Evolutionary conservation across 2,329 filamentous ascomycete species (phyloP).

Genomic region (Fusarium pininemorale): DNA sequence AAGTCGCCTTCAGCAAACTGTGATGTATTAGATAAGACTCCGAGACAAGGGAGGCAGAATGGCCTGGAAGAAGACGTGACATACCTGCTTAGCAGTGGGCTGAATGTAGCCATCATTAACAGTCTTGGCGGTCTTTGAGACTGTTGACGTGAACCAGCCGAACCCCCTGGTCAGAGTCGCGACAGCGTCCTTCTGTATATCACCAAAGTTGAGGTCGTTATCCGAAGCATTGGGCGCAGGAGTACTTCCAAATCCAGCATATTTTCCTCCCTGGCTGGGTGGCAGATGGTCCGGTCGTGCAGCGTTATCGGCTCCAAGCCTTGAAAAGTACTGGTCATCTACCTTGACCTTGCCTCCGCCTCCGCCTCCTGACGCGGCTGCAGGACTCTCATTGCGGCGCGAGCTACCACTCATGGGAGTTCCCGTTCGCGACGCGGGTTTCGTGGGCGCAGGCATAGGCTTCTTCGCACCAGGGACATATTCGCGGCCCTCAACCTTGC

Average conservation of each 20-base stretch:
- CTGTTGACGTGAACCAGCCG: slow-evolving; percentile 90
- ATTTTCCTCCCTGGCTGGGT: slow-evolving; percentile 93
- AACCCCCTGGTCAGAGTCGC: slow-evolving; percentile 91
- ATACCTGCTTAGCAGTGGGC: slow-evolving; percentile 87
- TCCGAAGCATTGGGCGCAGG: slow-evolving; percentile 62
- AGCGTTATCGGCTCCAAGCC: slow-evolving; percentile 85
- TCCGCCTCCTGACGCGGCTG: slow-evolving; percentile 43
- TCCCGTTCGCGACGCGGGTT: slow-evolving; percentile 50
- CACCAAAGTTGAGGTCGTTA: slow-evolving; percentile 72
- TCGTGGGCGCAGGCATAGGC: slow-evolving; percentile 45
- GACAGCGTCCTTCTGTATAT: slow-evolving; percentile 90
- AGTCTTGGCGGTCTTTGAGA: slow-evolving; percentile 89
- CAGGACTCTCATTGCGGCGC: slow-evolving; percentile 53
- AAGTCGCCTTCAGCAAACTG: slow-evolving; percentile 84
- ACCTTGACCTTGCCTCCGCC: slow-evolving; percentile 63
- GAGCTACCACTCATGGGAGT: slow-evolving; percentile 54
- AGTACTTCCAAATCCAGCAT: slow-evolving; percentile 86
- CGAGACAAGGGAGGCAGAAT: neutral
- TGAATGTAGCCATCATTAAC: slow-evolving; percentile 93
- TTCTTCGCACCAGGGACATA: slow-evolving; percentile 80
- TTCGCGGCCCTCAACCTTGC: slow-evolving; percentile 87
- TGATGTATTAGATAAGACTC: slow-evolving; percentile 36
- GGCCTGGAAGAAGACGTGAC: neutral
- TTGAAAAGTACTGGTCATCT: slow-evolving; percentile 91
- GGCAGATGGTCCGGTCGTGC: slow-evolving; percentile 76